Percentiles rank a stretch among this genome's conserved stretches.
These are phyloP conservation scores for Calonectria leucothoes DNA, from an alignment of 2,329 filamentous ascomycete species.

Conservation along the genomic window DNA sequence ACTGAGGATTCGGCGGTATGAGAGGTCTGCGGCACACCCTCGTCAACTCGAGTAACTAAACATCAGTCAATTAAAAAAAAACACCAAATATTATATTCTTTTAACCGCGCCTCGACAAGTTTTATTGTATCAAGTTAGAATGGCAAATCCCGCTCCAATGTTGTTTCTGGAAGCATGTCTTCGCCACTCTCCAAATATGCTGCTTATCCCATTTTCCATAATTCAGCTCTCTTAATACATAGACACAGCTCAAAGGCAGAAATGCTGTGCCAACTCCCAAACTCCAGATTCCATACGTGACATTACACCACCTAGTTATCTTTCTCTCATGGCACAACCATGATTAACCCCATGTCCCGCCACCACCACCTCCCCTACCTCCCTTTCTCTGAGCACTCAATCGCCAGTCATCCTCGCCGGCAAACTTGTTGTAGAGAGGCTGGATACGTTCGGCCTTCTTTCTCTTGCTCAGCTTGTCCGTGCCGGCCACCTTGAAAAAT, in stretches of 20 bases:
- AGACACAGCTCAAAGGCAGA: not conserved
- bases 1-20: not conserved
- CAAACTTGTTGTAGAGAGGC: slow-evolving; percentile 93
- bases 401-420: slow-evolving; percentile 94
- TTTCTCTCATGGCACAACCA: not conserved
- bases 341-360: slow-evolving; percentile 88
- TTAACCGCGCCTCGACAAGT: not conserved
- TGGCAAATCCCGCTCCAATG: not conserved
- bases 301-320: not conserved
- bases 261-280: not conserved
- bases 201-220: not conserved
- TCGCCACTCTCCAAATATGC: not conserved
- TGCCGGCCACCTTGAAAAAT: slow-evolving; percentile 97
- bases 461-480: slow-evolving; percentile 86
- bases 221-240: not conserved
- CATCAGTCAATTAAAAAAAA: no score
- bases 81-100: no score
- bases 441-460: slow-evolving; percentile 96
- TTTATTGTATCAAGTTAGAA: not conserved
- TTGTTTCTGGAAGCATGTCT: not conserved
- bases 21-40: not conserved
- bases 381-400: slow-evolving; percentile 87
- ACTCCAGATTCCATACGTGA: not conserved
- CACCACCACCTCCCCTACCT: slow-evolving; percentile 84
- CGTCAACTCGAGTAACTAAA: not conserved